Conservation (phyloP, 371 early-diverging fungal genomes). For the Circinella umbellata region DNA sequence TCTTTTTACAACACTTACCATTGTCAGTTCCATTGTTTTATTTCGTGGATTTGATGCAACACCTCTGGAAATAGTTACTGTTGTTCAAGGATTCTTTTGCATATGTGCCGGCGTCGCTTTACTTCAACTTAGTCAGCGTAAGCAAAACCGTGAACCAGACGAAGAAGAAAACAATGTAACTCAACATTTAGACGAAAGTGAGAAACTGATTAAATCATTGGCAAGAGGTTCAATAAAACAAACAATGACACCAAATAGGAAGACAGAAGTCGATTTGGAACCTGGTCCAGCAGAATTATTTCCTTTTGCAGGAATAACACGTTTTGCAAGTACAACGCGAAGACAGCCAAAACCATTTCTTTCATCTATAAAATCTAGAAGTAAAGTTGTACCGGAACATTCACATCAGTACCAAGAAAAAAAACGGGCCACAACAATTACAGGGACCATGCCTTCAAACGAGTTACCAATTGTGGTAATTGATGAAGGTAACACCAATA, state of each 20-base stretch:
- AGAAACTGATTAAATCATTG: too few species aligned
- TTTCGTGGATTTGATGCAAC: slow-evolving; percentile 87
- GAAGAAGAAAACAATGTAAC: neutral
- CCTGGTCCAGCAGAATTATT: slow-evolving; percentile 9
- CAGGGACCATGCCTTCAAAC: neutral
- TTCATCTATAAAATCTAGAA: neutral
- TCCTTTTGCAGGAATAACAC: slow-evolving; percentile 15
- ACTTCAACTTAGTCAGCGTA: slow-evolving; percentile 31
- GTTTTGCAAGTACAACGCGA: slow-evolving; percentile 1
- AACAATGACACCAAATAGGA: neutral
- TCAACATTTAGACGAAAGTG: too few species aligned
- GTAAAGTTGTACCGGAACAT: neutral
- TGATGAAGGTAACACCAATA: neutral
- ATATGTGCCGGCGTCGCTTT: slow-evolving; percentile 70
- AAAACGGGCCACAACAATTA: slow-evolving; percentile 1
- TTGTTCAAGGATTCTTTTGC: slow-evolving; percentile 89
- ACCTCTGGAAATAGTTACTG: slow-evolving; percentile 74
- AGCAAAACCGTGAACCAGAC: slow-evolving; percentile 23
- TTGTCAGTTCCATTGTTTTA: slow-evolving; percentile 85
- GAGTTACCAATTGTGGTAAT: neutral
- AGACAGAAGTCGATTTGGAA: neutral
- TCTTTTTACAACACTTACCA: slow-evolving; percentile 91
- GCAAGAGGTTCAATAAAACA: too few species aligned
- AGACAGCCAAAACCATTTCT: neutral
- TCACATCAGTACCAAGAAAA: neutral